A percentile compares a stretch with the other conserved stretches of the same genome.
These are phyloP conservation scores for Theobroma grandiflorum DNA, from an alignment of 441 rosid genomes.

Conservation along the genomic window DNA sequence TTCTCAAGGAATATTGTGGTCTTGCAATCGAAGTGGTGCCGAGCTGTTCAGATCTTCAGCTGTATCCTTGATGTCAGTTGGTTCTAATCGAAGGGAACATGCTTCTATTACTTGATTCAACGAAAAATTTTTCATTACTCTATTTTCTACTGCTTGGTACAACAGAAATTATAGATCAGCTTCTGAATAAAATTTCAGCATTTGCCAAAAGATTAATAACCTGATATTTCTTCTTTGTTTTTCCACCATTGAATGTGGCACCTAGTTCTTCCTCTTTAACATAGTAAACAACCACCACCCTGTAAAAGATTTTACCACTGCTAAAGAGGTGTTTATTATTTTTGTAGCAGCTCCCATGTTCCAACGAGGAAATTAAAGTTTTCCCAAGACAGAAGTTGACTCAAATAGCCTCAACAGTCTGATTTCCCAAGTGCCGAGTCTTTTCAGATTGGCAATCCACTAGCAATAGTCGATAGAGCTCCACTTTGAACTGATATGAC, in stretches of 20 bases:
- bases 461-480: not conserved
- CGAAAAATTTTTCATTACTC: no score
- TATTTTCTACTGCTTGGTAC: no score
- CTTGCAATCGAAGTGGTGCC: no score
- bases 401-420: not conserved
- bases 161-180: no score
- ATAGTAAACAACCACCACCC: not conserved
- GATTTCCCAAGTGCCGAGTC: not conserved
- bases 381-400: not conserved
- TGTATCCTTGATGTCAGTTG: no score
- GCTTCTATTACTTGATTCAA: no score
- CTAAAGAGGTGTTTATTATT: no score
- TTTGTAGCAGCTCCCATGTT: not conserved
- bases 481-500: conserved; percentile 16
- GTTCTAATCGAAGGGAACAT: no score
- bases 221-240: not conserved
- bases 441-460: not conserved
- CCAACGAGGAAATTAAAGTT: not conserved
- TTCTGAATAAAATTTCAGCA: no score
- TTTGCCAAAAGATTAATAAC: not conserved
- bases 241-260: not conserved
- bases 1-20: no score
- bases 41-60: no score
- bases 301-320: not conserved
- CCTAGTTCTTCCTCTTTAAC: not conserved